Conservation (phyloP, 108 stramenopile species). For the Bacterosira constricta region DNA sequence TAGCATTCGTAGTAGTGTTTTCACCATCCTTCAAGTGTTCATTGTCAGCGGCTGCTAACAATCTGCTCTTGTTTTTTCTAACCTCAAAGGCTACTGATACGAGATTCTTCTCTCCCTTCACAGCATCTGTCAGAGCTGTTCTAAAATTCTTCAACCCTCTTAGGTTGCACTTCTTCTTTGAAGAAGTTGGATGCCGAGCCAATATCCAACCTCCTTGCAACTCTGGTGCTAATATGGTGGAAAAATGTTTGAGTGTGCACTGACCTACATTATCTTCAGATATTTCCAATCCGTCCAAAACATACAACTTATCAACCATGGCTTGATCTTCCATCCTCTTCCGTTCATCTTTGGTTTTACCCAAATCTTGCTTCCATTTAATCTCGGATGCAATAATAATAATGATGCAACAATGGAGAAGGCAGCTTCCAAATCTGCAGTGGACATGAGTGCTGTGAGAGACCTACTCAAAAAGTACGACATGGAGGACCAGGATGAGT, state of each 20-base stretch:
- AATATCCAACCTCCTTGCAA: background rate
- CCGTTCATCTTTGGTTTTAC: background rate
- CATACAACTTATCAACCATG: background rate
- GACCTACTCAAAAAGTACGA: too few species aligned
- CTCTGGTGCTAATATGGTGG: background rate
- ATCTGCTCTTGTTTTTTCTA: background rate
- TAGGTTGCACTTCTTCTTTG: background rate
- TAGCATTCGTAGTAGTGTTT: background rate
- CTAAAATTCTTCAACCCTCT: background rate
- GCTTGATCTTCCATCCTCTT: background rate
- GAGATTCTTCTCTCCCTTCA: background rate
- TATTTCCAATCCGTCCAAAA: background rate
- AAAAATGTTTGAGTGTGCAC: background rate
- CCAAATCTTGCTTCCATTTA: background rate
- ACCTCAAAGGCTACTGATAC: background rate
- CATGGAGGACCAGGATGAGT: too few species aligned
- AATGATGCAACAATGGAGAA: too few species aligned
- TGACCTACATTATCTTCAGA: background rate
- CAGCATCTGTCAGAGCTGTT: background rate
- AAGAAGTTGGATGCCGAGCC: slow-evolving; percentile 4
- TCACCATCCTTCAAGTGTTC: too few species aligned
- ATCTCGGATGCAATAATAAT: background rate
- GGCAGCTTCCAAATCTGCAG: too few species aligned
- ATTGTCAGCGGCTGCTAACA: too few species aligned
- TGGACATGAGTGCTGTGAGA: too few species aligned